phyloP scores from a whole-genome alignment of 352 stramenopile genomes.

The Thraustochytrium striatum region DNA sequence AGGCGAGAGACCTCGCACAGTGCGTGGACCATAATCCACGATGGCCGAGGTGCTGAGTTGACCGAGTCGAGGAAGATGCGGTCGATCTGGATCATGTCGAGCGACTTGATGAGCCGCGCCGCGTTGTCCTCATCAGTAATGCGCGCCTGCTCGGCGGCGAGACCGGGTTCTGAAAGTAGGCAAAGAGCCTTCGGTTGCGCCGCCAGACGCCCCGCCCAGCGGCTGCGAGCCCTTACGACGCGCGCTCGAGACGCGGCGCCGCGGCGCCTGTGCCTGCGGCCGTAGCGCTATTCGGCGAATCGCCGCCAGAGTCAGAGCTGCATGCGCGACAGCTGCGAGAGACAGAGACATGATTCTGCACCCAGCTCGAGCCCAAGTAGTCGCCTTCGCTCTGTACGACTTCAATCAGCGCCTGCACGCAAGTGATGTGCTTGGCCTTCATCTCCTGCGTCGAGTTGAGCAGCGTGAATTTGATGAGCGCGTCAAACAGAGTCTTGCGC shows the following conservation, averaged over 20 bases:
- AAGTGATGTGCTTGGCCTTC: constrained; percentile 94
- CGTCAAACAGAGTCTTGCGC: constrained; percentile 90
- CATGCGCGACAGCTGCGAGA: constrained; percentile 94
- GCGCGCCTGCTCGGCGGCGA: constrained; percentile 27
- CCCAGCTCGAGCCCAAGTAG: constrained; percentile 93
- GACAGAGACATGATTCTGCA: constrained; percentile 84
- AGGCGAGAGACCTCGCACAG: constrained; percentile 80
- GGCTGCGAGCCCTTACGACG: no score
- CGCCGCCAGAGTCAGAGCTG: no score
- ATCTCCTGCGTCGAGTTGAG: constrained; percentile 87
- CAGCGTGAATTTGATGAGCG: constrained; percentile 91
- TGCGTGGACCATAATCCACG: constrained; percentile 80
- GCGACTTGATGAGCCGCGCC: constrained; percentile 60
- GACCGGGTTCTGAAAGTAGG: constrained; percentile 18
- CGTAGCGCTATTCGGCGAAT: no score
- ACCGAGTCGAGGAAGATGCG: constrained; percentile 82
- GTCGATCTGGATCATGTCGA: constrained; percentile 66
- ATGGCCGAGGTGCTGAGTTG: constrained; percentile 69
- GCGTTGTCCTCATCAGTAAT: constrained; percentile 59
- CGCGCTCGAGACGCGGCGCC: no score
- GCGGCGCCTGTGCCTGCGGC: no score
- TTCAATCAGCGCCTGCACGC: constrained; percentile 90
- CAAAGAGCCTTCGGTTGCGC: constrained; percentile 44
- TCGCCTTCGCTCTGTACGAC: constrained; percentile 95
- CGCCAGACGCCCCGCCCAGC: not conserved